Conservation (phyloP, 257 asterid genomes). For the Penstemon eatonii region DNA sequence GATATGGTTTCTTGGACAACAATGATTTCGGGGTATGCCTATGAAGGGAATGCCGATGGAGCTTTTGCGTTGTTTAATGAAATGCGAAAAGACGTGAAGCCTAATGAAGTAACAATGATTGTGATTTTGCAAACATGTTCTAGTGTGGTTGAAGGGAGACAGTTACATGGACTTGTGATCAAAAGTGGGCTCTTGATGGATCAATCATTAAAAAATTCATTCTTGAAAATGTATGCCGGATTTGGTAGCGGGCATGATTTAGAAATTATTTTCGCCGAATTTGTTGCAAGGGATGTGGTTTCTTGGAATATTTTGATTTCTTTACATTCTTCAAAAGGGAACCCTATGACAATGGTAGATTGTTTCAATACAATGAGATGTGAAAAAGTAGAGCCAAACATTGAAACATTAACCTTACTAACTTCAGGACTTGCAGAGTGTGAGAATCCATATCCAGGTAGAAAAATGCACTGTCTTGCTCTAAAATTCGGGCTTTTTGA, state of each 20-base stretch:
- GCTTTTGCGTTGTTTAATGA: slow-evolving; percentile 44
- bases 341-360: slow-evolving; percentile 20
- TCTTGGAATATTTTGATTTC: slow-evolving; percentile 52
- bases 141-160: slow-evolving; percentile 30
- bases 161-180: slow-evolving; percentile 40
- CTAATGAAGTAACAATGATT: slow-evolving; percentile 50
- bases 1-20: slow-evolving; percentile 62
- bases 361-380: slow-evolving; percentile 37
- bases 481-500: slow-evolving; percentile 42
- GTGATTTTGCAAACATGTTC: slow-evolving; percentile 39
- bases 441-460: slow-evolving; percentile 21
- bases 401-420: slow-evolving; percentile 41
- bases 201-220: slow-evolving; percentile 37
- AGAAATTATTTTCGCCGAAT: slow-evolving; percentile 38
- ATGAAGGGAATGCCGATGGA: slow-evolving; percentile 28
- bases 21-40: slow-evolving; percentile 34
- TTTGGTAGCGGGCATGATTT: slow-evolving; percentile 31
- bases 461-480: slow-evolving; percentile 46
- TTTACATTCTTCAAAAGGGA: slow-evolving; percentile 33
- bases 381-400: slow-evolving; percentile 30
- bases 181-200: slow-evolving; percentile 43
- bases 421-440: slow-evolving; percentile 37
- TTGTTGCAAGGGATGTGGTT: slow-evolving; percentile 33
- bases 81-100: slow-evolving; percentile 40
- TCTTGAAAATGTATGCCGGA: slow-evolving; percentile 41